Evolutionary conservation across 345 rosid genomes (phyloP).

Genomic region (Hibiscus syriacus): DNA sequence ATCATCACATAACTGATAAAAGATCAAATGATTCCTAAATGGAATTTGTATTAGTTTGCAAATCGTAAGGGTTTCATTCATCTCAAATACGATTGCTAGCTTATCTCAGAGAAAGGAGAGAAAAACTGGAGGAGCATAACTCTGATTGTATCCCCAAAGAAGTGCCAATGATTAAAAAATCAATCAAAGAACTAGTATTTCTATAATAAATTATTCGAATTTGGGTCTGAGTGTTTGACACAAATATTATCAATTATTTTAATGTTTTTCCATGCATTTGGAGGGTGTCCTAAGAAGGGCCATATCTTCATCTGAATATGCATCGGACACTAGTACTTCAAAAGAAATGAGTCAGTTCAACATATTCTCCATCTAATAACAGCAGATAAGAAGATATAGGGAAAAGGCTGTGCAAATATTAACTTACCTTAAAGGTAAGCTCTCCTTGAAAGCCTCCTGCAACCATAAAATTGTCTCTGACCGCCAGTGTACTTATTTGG

Average conservation of each 20-base stretch:
- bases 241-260: neutral
- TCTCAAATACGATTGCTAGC: neutral
- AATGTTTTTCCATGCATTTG: neutral
- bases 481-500: constrained; percentile 45
- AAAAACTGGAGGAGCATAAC: neutral
- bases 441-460: constrained; percentile 58
- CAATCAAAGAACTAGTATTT: neutral
- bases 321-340: neutral
- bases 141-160: neutral
- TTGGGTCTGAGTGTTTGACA: neutral
- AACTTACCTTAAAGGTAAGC: constrained; percentile 41
- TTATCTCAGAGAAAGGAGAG: neutral
- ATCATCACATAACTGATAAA: neutral
- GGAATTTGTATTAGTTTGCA: neutral
- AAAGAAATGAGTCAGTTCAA: neutral
- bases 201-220: neutral
- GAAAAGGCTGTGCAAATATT: neutral
- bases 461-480: constrained; percentile 34
- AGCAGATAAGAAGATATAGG: neutral
- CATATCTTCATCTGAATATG: neutral
- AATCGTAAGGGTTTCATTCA: neutral
- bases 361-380: neutral
- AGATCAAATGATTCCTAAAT: neutral
- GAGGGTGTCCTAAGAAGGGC: neutral
- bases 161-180: neutral